These are phyloP conservation scores for Mallotus japonicus DNA, from an alignment of 441 rosid species.

Conservation along the genomic window DNA sequence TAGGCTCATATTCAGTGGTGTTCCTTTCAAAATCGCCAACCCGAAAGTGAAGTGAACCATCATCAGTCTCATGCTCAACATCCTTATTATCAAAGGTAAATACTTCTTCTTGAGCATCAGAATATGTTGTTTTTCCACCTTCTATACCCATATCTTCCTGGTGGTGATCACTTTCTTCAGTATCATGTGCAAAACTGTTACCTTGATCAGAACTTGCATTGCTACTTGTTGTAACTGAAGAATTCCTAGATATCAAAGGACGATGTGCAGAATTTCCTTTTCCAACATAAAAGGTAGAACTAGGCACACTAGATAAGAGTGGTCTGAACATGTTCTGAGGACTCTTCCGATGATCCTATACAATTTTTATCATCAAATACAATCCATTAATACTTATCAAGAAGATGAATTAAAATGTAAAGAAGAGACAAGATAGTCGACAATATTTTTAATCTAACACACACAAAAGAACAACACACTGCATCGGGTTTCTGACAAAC, in stretches of 20 bases:
- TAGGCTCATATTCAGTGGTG: slow-evolving; percentile 40
- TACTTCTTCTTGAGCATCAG: slow-evolving; percentile 52
- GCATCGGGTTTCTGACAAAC: not conserved
- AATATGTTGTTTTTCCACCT: slow-evolving; percentile 31
- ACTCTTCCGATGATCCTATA: slow-evolving; percentile 84
- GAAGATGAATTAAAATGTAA: not conserved
- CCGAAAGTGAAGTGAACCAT: slow-evolving; percentile 41
- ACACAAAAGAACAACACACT: not conserved
- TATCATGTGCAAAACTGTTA: slow-evolving; percentile 44
- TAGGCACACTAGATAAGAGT: slow-evolving; percentile 93
- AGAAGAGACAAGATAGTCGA: not conserved
- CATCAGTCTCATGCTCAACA: slow-evolving; percentile 37
- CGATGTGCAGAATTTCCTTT: slow-evolving; percentile 58
- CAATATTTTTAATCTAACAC: not conserved
- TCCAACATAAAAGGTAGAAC: slow-evolving; percentile 76
- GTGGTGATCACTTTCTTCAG: slow-evolving; percentile 49
- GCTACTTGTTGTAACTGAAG: slow-evolving; percentile 69
- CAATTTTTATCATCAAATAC: slow-evolving; percentile 17
- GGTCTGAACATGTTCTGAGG: slow-evolving; percentile 99
- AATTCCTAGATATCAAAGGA: slow-evolving; percentile 60
- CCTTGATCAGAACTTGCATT: slow-evolving; percentile 67
- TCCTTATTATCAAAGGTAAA: slow-evolving; percentile 55
- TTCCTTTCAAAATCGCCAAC: slow-evolving; percentile 42
- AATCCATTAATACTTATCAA: slow-evolving; percentile 18
- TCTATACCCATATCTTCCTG: slow-evolving; percentile 44